Evolutionary conservation across 495 filamentous ascomycete genomes (phyloP).

Genomic region (Hypomontagnella submonticulosa): DNA sequence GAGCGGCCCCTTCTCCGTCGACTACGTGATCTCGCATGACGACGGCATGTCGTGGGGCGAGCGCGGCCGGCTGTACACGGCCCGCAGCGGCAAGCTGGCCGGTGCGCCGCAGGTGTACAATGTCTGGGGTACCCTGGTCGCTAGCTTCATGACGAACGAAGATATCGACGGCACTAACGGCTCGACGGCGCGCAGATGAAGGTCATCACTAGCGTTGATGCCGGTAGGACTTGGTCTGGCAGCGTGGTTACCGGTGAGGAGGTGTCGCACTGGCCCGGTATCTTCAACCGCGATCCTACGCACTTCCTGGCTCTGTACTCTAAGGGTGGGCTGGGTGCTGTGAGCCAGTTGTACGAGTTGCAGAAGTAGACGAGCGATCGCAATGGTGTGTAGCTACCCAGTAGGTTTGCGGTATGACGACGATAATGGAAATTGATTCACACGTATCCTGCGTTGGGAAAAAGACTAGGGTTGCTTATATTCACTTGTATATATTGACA

Average conservation of each 20-base stretch:
- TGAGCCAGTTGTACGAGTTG: slow-evolving; percentile 29
- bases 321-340: slow-evolving; percentile 22
- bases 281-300: slow-evolving; percentile 44
- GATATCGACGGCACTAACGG: slow-evolving; percentile 49
- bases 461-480: too few relatives aligned
- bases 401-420: not conserved
- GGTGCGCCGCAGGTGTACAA: slow-evolving; percentile 67
- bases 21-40: slow-evolving; percentile 64
- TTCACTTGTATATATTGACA: too few relatives aligned
- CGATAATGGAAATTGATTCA: too few relatives aligned
- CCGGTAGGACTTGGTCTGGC: slow-evolving; percentile 53
- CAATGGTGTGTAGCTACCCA: not conserved
- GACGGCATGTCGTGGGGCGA: slow-evolving; percentile 67
- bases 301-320: slow-evolving; percentile 32
- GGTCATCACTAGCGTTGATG: slow-evolving; percentile 54
- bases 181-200: slow-evolving; percentile 45
- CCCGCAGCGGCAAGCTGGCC: slow-evolving; percentile 47
- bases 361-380: slow-evolving; percentile 4
- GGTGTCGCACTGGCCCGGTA: slow-evolving; percentile 55
- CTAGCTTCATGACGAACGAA: slow-evolving; percentile 72
- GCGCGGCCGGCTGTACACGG: slow-evolving; percentile 62
- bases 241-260: slow-evolving; percentile 49
- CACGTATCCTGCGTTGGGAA: too few relatives aligned
- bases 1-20: slow-evolving; percentile 59
- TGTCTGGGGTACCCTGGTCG: slow-evolving; percentile 66